phyloP scores from a whole-genome alignment of 2,329 filamentous ascomycete species.

The Colletotrichum coccodes region DNA sequence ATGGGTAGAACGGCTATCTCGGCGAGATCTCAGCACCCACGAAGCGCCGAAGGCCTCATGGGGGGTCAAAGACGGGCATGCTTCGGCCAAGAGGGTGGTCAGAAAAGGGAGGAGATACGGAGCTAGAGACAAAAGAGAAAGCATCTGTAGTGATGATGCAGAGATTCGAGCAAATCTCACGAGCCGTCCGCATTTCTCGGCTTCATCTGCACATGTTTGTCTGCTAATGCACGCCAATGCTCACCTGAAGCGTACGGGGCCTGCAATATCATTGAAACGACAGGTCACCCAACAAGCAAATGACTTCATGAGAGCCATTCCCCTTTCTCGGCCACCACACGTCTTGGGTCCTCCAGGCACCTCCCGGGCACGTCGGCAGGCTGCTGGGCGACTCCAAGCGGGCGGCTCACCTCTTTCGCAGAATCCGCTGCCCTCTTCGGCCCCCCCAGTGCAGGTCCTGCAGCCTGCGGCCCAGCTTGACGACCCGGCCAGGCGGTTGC shows the following conservation, averaged over 20 bases:
- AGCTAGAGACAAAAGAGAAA: background rate
- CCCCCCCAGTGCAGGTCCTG: background rate
- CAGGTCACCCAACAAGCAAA: slow-evolving; percentile 28
- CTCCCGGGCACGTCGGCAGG: background rate
- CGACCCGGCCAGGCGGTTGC: slow-evolving; percentile 31
- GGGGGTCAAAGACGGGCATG: background rate
- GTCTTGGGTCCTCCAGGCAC: slow-evolving; percentile 11
- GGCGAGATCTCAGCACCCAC: background rate
- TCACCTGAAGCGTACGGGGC: slow-evolving; percentile 34
- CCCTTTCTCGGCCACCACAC: background rate
- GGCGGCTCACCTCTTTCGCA: background rate
- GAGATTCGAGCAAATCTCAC: slow-evolving; percentile 5
- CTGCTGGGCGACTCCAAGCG: background rate
- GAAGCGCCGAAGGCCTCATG: background rate
- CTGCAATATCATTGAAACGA: slow-evolving; percentile 34
- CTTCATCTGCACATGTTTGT: slow-evolving; percentile 23
- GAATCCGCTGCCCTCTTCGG: background rate
- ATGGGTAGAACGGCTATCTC: slow-evolving; percentile 8
- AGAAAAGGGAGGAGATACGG: background rate
- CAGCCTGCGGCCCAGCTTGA: slow-evolving; percentile 8
- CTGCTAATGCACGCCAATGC: slow-evolving; percentile 25
- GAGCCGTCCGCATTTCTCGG: slow-evolving; percentile 21
- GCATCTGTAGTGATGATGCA: background rate
- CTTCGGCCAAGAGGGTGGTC: slow-evolving; percentile 4
- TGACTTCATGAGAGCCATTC: slow-evolving; percentile 25